These are phyloP conservation scores for Hsuehochloa calcarea DNA, from an alignment of 176 grass and related monocot genomes.

Conservation along the genomic window DNA sequence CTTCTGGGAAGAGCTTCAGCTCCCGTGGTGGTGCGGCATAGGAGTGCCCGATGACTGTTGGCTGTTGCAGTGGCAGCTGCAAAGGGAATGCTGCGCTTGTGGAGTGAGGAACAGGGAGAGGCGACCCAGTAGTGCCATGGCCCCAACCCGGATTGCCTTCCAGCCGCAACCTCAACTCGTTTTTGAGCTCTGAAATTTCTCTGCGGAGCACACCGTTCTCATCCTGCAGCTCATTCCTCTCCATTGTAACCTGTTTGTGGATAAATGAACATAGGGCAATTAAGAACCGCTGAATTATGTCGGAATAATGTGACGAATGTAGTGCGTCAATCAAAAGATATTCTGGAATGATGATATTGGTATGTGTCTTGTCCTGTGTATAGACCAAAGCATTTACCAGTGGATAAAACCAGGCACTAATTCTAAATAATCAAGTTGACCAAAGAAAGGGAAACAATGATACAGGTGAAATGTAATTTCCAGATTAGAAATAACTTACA, in stretches of 20 bases:
- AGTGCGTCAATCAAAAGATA: not conserved
- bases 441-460: not conserved
- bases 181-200: constrained; percentile 67
- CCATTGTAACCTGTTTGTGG: constrained; percentile 52
- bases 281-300: not conserved
- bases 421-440: not conserved
- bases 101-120: not conserved
- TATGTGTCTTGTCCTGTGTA: not conserved
- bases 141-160: constrained; percentile 21
- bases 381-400: not conserved
- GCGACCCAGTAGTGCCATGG: not conserved
- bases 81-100: constrained; percentile 25
- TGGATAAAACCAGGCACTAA: not conserved
- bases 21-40: constrained; percentile 44
- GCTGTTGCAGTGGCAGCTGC: constrained; percentile 39
- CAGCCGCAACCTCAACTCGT: constrained; percentile 26
- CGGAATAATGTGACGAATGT: not conserved
- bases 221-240: constrained; percentile 79
- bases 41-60: constrained; percentile 2
- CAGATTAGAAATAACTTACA: constrained; percentile 46
- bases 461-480: not conserved
- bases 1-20: constrained; percentile 71
- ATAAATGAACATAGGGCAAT: not conserved
- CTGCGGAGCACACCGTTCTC: constrained; percentile 51
- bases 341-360: not conserved